These are phyloP conservation scores for Penicillium sp. DNA, from an alignment of 2,329 filamentous ascomycete genomes.

Conservation along the genomic window DNA sequence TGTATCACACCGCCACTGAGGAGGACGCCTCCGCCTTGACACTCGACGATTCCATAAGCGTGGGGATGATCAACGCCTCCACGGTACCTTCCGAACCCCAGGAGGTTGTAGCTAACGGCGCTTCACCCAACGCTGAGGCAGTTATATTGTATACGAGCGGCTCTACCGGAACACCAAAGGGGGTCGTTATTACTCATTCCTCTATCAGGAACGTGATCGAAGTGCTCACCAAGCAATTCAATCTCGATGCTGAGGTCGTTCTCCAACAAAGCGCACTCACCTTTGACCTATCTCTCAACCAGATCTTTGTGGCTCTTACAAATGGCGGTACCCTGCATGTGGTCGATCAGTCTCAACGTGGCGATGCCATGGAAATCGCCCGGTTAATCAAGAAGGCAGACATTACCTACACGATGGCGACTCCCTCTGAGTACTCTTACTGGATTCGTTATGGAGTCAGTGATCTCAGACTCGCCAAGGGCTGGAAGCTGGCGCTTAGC, in stretches of 20 bases:
- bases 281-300: conserved; percentile 15
- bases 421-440: neutral
- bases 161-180: too few species aligned
- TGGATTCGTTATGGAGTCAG: neutral
- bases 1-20: too few species aligned
- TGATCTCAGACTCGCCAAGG: neutral
- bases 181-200: too few species aligned
- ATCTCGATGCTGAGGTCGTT: neutral
- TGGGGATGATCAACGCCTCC: too few species aligned
- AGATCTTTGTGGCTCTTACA: conserved; percentile 17
- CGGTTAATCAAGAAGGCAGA: neutral
- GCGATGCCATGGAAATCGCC: neutral
- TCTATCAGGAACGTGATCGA: too few species aligned
- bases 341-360: neutral
- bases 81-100: too few species aligned
- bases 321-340: conserved; percentile 18
- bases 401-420: neutral
- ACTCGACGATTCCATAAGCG: too few species aligned
- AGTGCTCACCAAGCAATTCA: conserved; percentile 8
- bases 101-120: too few species aligned
- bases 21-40: too few species aligned
- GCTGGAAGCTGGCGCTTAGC: neutral
- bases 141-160: too few species aligned
- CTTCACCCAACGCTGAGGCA: too few species aligned
- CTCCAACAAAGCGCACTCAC: too few species aligned